A percentile compares a stretch with the other conserved stretches of the same genome.
Evolutionary conservation across 2,329 filamentous ascomycete genomes (phyloP).

Genomic region (Graphilbum ipis-grandicollis): DNA sequence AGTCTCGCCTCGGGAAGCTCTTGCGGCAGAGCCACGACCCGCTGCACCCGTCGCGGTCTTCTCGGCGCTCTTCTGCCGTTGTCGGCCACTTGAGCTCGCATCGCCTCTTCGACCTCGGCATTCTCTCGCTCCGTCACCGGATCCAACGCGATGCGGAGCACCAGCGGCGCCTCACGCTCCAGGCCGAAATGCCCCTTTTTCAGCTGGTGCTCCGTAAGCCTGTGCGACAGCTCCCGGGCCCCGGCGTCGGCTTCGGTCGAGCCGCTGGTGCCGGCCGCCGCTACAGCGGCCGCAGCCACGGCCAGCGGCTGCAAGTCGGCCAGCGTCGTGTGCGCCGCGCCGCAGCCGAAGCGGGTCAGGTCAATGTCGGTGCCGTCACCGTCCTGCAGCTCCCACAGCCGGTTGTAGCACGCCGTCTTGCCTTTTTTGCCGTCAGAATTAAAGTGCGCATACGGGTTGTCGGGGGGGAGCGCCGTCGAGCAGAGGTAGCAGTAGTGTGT

Average conservation of each 20-base stretch:
- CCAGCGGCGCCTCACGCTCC: slow-evolving; percentile 38
- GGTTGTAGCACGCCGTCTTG: slow-evolving; percentile 56
- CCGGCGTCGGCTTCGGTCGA: not conserved
- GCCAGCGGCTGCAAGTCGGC: not conserved
- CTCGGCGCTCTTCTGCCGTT: not conserved
- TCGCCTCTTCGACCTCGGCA: no score
- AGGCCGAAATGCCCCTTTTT: slow-evolving; percentile 20
- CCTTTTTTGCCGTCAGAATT: slow-evolving; percentile 41
- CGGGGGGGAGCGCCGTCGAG: slow-evolving; percentile 63
- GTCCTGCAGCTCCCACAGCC: slow-evolving; percentile 76
- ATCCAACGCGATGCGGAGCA: slow-evolving; percentile 31
- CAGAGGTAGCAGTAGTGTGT: slow-evolving; percentile 95
- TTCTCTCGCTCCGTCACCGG: not conserved
- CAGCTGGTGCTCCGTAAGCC: no score
- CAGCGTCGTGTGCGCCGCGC: not conserved
- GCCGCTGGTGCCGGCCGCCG: no score
- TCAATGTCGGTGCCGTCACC: slow-evolving; percentile 41
- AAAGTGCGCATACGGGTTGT: slow-evolving; percentile 79
- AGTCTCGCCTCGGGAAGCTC: no score
- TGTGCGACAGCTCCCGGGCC: no score
- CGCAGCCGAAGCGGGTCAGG: not conserved
- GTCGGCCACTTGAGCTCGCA: no score
- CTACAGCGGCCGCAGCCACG: no score
- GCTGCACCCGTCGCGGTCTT: no score
- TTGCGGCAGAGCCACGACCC: no score